Evolutionary conservation across 208 protist genomes (phyloP).

Genomic region (Crithidia fasciculata): DNA sequence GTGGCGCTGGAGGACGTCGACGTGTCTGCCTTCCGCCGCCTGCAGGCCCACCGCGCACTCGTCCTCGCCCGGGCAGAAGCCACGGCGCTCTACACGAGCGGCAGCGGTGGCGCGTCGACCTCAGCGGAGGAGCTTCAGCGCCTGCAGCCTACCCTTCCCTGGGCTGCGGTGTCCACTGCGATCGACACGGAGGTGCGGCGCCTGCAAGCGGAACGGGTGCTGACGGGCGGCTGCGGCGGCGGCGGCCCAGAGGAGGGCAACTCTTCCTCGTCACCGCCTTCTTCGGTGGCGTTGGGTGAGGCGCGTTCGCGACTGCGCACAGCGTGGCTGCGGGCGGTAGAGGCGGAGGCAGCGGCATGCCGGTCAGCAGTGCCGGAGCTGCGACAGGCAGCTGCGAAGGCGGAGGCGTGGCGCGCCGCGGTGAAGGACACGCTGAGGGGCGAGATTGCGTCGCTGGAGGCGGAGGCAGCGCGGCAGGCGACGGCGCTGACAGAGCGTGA

Average conservation of each 20-base stretch:
- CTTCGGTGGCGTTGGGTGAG: neutral
- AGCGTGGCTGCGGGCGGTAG: constrained; percentile 9
- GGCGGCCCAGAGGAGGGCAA: neutral
- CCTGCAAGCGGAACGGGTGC: constrained; percentile 13
- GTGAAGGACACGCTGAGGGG: constrained; percentile 15
- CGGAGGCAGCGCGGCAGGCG: constrained; percentile 8
- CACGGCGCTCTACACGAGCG: too few species aligned
- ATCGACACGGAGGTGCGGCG: constrained; percentile 24
- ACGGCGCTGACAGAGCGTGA: constrained; percentile 20
- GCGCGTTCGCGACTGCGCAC: constrained; percentile 13
- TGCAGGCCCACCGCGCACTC: constrained; percentile 20
- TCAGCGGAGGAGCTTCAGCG: constrained; percentile 19
- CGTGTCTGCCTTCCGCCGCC: constrained; percentile 14
- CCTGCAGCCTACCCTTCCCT: constrained; percentile 13
- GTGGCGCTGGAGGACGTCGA: constrained; percentile 31
- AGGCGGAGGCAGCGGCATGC: constrained; percentile 22
- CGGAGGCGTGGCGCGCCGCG: constrained; percentile 14
- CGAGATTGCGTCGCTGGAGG: constrained; percentile 28
- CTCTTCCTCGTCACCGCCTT: neutral
- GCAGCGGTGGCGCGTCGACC: neutral
- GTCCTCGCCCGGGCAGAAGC: constrained; percentile 4
- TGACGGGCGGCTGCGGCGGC: neutral
- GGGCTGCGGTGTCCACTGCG: neutral
- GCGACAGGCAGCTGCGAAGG: constrained; percentile 14
- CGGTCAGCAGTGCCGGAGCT: constrained; percentile 15